Evolutionary conservation across 441 rosid genomes (phyloP).

Genomic region (Populus hybrid): DNA sequence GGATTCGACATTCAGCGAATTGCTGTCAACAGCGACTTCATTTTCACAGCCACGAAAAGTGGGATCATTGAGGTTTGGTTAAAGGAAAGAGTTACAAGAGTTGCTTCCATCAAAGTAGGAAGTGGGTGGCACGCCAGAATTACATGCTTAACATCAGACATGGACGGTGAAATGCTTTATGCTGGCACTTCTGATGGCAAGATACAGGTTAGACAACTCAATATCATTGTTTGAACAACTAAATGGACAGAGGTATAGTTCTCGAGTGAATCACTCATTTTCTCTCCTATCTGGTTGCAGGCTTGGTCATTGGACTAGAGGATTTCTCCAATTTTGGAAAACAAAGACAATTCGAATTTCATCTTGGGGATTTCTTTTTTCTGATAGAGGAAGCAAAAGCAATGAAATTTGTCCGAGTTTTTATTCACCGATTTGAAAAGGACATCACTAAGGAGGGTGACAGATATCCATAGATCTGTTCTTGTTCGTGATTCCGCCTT

Average conservation of each 20-base stretch:
- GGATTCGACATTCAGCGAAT: conserved; percentile 44
- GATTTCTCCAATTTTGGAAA: neutral
- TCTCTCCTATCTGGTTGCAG: conserved; percentile 23
- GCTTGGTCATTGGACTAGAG: conserved; percentile 51
- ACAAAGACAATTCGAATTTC: too few relatives aligned
- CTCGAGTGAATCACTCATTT: neutral
- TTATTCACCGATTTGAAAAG: too few relatives aligned
- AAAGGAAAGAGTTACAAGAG: conserved; percentile 38
- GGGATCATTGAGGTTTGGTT: conserved; percentile 63
- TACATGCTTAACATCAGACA: conserved; percentile 40
- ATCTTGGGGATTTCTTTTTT: too few relatives aligned
- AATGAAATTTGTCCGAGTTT: too few relatives aligned
- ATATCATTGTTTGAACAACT: neutral
- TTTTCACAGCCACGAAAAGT: conserved; percentile 51
- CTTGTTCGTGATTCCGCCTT: too few relatives aligned
- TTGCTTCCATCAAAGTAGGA: conserved; percentile 34
- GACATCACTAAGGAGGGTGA: too few relatives aligned
- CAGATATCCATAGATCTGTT: too few relatives aligned
- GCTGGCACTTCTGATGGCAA: conserved; percentile 59
- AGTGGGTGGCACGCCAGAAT: conserved; percentile 35
- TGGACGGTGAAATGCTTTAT: conserved; percentile 49
- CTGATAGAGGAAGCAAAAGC: too few relatives aligned
- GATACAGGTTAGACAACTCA: conserved; percentile 40
- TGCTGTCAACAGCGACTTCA: conserved; percentile 44
- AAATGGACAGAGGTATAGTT: neutral